Percentiles rank a stretch among this genome's conserved stretches.
Evolutionary conservation across 2,329 filamentous ascomycete species (phyloP).

Genomic region (Endocalyx cinctus): DNA sequence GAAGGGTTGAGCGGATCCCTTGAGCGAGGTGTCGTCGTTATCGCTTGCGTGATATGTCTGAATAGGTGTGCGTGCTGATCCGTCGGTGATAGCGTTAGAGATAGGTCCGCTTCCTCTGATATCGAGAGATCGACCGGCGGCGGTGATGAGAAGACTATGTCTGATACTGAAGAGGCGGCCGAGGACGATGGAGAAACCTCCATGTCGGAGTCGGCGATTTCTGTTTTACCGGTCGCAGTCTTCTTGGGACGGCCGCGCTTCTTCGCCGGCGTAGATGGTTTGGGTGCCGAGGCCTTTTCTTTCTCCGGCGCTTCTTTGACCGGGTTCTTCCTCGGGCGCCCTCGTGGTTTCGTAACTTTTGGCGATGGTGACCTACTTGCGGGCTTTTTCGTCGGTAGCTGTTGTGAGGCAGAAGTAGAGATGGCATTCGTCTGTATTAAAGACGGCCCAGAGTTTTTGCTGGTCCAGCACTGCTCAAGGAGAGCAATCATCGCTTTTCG

Average conservation of each 20-base stretch:
- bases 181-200: constrained; percentile 36
- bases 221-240: constrained; percentile 25
- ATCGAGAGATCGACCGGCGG: constrained; percentile 37
- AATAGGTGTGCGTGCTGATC: constrained; percentile 44
- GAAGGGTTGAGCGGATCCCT: constrained; percentile 50
- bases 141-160: constrained; percentile 40
- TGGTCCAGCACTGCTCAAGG: constrained; percentile 67
- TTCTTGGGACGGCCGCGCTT: constrained; percentile 24
- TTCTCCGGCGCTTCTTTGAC: not conserved
- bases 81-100: constrained; percentile 38
- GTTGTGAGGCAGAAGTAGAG: no score
- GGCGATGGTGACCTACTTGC: constrained; percentile 3
- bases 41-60: constrained; percentile 48
- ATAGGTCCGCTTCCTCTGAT: constrained; percentile 37
- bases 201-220: constrained; percentile 51
- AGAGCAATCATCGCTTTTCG: constrained; percentile 66
- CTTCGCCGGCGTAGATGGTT: constrained; percentile 12
- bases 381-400: constrained; percentile 9
- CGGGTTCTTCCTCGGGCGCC: constrained; percentile 6
- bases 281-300: not conserved
- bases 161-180: constrained; percentile 29
- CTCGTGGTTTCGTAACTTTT: constrained; percentile 26
- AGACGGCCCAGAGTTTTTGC: constrained; percentile 39
- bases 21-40: constrained; percentile 46
- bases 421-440: no score